Evolutionary conservation across 345 rosid species (phyloP).

Genomic region (Abelmoschus esculentus): DNA sequence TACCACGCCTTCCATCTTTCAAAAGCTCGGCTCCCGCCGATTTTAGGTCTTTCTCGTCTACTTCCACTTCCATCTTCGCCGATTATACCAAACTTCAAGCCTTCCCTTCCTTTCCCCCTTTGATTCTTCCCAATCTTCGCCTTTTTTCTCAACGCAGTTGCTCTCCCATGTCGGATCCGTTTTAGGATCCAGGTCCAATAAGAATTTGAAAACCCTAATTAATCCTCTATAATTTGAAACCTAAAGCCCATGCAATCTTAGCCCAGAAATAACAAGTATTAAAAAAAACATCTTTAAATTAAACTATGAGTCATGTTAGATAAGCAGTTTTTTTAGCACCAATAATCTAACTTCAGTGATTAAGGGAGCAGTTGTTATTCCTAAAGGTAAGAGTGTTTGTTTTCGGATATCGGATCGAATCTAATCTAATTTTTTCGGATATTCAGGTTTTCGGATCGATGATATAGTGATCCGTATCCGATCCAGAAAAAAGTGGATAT

Average conservation of each 20-base stretch:
- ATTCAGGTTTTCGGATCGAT: too few species aligned
- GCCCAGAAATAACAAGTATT: background rate
- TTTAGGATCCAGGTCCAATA: background rate
- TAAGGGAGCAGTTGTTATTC: too few species aligned
- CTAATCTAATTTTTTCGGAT: too few species aligned
- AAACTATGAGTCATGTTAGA: too few species aligned
- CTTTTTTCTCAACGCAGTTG: background rate
- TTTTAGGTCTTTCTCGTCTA: slow-evolving; percentile 61
- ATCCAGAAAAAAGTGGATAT: too few species aligned
- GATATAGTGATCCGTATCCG: too few species aligned
- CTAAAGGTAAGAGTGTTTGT: too few species aligned
- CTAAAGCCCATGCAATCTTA: background rate
- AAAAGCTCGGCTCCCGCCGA: slow-evolving; percentile 70
- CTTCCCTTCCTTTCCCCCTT: background rate
- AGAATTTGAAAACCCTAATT: background rate
- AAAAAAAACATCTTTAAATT: too few species aligned
- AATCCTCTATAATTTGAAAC: background rate
- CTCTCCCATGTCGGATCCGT: background rate
- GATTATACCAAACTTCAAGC: slow-evolving; percentile 25
- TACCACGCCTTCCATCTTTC: slow-evolving; percentile 56
- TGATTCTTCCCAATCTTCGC: too few species aligned
- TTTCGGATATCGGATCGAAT: too few species aligned
- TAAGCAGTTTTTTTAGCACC: too few species aligned
- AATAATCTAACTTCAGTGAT: too few species aligned
- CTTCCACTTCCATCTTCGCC: slow-evolving; percentile 57